phyloP scores from a whole-genome alignment of 2,329 filamentous ascomycete genomes.

The Pestalotiopsis sp. region DNA sequence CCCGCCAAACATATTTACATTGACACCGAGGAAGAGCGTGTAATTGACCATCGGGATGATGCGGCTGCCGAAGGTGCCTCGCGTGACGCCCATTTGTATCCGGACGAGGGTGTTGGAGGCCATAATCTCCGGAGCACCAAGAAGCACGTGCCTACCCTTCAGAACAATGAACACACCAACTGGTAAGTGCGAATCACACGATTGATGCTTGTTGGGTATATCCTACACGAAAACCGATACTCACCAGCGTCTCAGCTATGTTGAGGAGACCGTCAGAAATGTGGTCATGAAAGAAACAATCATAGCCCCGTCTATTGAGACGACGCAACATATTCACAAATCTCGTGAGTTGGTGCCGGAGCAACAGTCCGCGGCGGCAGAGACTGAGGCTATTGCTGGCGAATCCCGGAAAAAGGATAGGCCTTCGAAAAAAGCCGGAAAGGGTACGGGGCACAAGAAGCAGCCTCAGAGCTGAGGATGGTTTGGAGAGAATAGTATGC shows the following conservation, averaged over 20 bases:
- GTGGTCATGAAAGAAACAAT: conserved; percentile 1
- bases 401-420: too few relatives aligned
- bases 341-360: neutral
- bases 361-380: neutral
- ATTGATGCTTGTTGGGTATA: neutral
- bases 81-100: neutral
- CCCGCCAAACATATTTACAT: neutral
- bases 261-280: neutral
- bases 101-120: neutral
- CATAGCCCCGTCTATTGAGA: neutral
- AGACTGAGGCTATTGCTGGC: neutral
- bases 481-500: too few relatives aligned
- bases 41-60: neutral
- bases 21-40: neutral
- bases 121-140: neutral
- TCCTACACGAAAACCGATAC: neutral
- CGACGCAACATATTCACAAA: neutral
- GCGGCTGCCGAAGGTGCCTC: neutral
- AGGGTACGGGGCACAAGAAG: conserved; percentile 15
- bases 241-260: neutral
- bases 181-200: neutral
- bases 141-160: neutral
- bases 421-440: neutral
- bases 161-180: neutral
- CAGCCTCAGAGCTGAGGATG: too few relatives aligned